A percentile compares a stretch with the other conserved stretches of the same genome.
Evolutionary conservation across 768 basidiomycete species (phyloP).

Genomic region (Agrocybe praecox): DNA sequence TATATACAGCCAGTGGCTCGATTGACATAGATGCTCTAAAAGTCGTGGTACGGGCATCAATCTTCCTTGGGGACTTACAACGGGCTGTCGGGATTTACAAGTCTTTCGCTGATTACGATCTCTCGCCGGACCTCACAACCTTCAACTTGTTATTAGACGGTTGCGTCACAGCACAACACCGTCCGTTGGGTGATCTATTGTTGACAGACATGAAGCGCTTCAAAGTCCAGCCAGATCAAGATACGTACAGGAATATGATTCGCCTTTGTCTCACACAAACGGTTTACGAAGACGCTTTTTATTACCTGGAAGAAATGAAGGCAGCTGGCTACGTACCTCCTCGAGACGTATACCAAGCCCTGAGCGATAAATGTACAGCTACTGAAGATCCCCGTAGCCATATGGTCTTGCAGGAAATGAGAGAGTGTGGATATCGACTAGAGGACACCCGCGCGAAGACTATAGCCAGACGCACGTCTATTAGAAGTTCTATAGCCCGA

Average conservation of each 20-base stretch:
- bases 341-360: constrained; percentile 53
- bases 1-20: constrained; percentile 51
- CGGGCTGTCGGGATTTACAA: constrained; percentile 81
- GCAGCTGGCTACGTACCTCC: constrained; percentile 56
- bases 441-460: constrained; percentile 16
- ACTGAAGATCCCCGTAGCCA: constrained; percentile 62
- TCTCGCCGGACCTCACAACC: constrained; percentile 61
- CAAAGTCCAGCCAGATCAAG: constrained; percentile 53
- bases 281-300: constrained; percentile 85
- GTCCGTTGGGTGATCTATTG: constrained; percentile 68
- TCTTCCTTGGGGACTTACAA: constrained; percentile 65
- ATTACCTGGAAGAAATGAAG: constrained; percentile 90
- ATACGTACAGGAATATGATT: constrained; percentile 71
- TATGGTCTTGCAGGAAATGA: constrained; percentile 74
- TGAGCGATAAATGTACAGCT: constrained; percentile 60
- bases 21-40: constrained; percentile 68
- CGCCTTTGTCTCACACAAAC: constrained; percentile 69
- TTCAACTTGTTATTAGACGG: constrained; percentile 72
- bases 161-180: constrained; percentile 60
- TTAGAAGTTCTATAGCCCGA: not conserved
- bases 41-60: constrained; percentile 64
- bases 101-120: constrained; percentile 53
- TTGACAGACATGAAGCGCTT: constrained; percentile 66
- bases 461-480: not conserved
- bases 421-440: constrained; percentile 51